Evolutionary conservation across 2,329 filamentous ascomycete genomes (phyloP), one percentile per base, ranked within the genome.

Genomic region (Alternaria novae-zelandiae): DNA sequence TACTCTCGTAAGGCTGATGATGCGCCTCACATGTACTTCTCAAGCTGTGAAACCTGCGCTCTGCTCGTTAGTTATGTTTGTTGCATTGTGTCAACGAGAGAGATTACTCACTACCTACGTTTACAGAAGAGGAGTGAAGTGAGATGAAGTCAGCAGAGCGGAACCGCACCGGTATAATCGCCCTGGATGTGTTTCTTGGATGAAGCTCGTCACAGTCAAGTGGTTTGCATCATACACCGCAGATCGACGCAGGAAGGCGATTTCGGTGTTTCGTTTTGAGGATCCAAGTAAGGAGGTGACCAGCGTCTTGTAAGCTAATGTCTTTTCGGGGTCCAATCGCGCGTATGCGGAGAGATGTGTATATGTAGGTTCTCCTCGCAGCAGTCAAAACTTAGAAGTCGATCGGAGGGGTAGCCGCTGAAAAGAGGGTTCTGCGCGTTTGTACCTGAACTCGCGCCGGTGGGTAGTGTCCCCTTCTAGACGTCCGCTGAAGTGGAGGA

Each of bases 381-480:
- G 53, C 17, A 53, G 46, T 30, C n/a, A 56, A 20, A 28, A 51
- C 28, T 26, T 49, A 30, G 46, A 21, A 41, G 51, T 51, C 51
- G 57, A 26, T 45, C 32, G 57, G 53, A 57, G 20, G 32, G 25
- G 43, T 54, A 20, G 49, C 54, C 21, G 32, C 25, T 30, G 53
- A 59, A 17, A 30, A 41, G 32, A 30, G 54, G 36, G 44, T 44
- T 30, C 51, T 41, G 28, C n/a, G 32, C 23, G 44, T 21, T 8
- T 57, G 65, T 65, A 55, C 53, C 51, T 63, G 65, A 15, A 60
- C 56, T 30, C 46, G 43, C 21, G 32, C 44, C 26, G 21, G 44
- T 23, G 30, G 21, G 44, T 57, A 32, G 28, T 30, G 20, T 36
- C 15, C 43, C 46, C 25, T 46, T 54, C 28, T 59, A 59, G 30